Evolutionary conservation across 257 asterid species (phyloP).

Genomic region (Dorcoceras hygrometricum): DNA sequence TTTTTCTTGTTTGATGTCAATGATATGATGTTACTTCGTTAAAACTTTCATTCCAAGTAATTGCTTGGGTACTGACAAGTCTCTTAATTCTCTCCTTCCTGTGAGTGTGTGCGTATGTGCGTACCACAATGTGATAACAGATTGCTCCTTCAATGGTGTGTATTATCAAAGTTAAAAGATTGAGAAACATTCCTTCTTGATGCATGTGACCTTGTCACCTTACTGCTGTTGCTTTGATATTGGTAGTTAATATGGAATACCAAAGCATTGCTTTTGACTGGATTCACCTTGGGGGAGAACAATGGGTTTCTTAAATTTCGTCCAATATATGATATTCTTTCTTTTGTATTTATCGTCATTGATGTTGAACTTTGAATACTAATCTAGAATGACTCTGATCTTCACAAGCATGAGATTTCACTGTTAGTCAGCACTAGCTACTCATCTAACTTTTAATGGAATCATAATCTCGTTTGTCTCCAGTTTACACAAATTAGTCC

Average conservation of each 20-base stretch:
- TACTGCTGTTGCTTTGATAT: too few species aligned
- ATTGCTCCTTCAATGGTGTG: not conserved
- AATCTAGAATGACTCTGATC: too few species aligned
- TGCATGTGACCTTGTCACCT: not conserved
- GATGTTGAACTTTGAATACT: not conserved
- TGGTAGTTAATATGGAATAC: not conserved
- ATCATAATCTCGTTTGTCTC: not conserved
- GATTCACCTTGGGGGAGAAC: not conserved
- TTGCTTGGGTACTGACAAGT: not conserved
- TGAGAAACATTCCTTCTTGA: not conserved
- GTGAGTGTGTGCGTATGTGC: not conserved
- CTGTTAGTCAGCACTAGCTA: not conserved
- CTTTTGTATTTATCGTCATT: not conserved
- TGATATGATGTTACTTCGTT: not conserved
- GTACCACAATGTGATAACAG: not conserved
- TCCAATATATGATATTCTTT: not conserved
- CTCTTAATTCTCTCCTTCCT: not conserved
- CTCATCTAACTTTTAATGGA: not conserved
- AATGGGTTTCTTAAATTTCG: not conserved
- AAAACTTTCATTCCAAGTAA: not conserved
- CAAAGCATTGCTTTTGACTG: not conserved
- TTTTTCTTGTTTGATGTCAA: not conserved
- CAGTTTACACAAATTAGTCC: not conserved
- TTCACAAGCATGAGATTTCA: too few species aligned
- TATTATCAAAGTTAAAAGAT: not conserved